Evolutionary conservation across 2,329 filamentous ascomycete species (phyloP).

Genomic region (Epichloe amarillans): DNA sequence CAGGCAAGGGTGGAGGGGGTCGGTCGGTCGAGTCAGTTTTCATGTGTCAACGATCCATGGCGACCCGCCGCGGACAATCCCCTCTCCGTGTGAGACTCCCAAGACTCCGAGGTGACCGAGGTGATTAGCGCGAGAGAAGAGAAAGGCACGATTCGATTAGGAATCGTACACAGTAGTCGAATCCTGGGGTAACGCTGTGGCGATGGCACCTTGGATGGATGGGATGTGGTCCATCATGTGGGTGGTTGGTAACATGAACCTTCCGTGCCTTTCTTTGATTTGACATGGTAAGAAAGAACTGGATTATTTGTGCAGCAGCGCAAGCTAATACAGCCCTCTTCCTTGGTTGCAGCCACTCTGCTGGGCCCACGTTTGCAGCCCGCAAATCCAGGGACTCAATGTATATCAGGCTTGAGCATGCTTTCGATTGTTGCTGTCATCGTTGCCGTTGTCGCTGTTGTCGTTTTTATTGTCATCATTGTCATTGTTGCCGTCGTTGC

Average conservation of each 20-base stretch:
- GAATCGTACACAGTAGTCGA: background rate
- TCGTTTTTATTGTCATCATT: too few species aligned
- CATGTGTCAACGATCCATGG: constrained; percentile 9
- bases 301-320: too few species aligned
- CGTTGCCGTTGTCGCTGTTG: background rate
- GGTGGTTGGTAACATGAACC: background rate
- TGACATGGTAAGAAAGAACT: too few species aligned
- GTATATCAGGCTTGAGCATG: background rate
- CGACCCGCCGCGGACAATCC: constrained; percentile 4
- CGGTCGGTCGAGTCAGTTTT: constrained; percentile 8
- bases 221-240: too few species aligned
- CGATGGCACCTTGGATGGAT: too few species aligned
- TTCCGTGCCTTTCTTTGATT: background rate
- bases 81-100: background rate
- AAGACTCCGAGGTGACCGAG: background rate
- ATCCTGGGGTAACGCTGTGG: background rate
- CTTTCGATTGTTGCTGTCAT: background rate
- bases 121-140: background rate
- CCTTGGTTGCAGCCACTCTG: background rate
- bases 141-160: too few species aligned
- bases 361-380: background rate
- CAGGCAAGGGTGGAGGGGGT: background rate
- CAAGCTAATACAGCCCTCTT: too few species aligned
- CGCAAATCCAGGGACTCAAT: background rate
- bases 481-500: background rate